Conservation (phyloP, 208 protist genomes). For the Trypanosoma brucei region DNA sequence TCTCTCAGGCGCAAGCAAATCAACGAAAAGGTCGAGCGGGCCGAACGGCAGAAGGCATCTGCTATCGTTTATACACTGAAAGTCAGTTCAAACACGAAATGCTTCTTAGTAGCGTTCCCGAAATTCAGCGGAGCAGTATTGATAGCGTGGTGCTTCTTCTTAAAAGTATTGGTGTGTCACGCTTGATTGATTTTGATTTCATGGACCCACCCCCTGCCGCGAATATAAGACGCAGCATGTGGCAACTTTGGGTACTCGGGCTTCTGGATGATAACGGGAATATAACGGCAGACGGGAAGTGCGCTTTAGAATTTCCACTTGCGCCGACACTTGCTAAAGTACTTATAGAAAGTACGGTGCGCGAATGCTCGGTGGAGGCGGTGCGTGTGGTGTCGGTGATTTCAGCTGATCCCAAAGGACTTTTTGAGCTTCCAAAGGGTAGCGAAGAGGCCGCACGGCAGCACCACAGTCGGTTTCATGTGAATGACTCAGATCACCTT, state of each 20-base stretch:
- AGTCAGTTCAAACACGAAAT: constrained; percentile 94
- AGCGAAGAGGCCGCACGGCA: constrained; percentile 76
- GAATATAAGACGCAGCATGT: constrained; percentile 93
- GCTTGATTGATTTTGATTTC: constrained; percentile 98
- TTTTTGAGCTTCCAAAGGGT: constrained; percentile 94
- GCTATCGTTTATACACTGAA: constrained; percentile 98
- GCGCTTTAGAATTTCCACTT: constrained; percentile 98
- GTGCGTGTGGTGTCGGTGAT: constrained; percentile 96
- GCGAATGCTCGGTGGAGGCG: constrained; percentile 88
- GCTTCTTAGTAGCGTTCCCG: constrained; percentile 92
- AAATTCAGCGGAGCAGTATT: constrained; percentile 98
- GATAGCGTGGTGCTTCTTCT: constrained; percentile 91
- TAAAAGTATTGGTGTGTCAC: constrained; percentile 94
- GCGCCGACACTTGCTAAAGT: constrained; percentile 96
- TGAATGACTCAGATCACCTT: constrained; percentile 98
- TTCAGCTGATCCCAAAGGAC: constrained; percentile 88
- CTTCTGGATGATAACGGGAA: constrained; percentile 94
- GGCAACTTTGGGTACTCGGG: constrained; percentile 97
- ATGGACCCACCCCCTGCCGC: constrained; percentile 98
- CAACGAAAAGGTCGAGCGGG: constrained; percentile 97
- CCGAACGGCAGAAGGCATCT: constrained; percentile 93
- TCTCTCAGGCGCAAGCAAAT: constrained; percentile 95
- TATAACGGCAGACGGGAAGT: constrained; percentile 93
- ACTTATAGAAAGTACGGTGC: constrained; percentile 76
- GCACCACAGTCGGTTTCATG: constrained; percentile 93